Evolutionary conservation across 257 asterid species (phyloP).

Genomic region (Solanum virginianum): DNA sequence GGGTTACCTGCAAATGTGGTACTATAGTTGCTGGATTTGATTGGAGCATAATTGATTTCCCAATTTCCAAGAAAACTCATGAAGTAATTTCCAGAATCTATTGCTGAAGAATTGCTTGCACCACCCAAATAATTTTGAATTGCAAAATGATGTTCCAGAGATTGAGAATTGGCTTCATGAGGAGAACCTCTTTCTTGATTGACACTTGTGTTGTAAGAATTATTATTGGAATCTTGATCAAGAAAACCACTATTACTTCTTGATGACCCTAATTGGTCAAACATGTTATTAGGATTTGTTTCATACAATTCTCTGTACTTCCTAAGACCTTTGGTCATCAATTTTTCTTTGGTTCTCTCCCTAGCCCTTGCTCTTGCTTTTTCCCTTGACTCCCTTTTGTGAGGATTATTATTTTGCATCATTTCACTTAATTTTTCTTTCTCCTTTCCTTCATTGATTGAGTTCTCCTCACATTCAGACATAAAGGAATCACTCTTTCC

Average conservation of each 20-base stretch:
- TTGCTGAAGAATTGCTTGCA: background rate
- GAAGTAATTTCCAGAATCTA: conserved; percentile 17
- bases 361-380: conserved; percentile 49
- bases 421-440: background rate
- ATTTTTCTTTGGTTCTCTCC: conserved; percentile 36
- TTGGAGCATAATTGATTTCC: conserved; percentile 16
- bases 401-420: background rate
- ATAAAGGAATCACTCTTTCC: conserved; percentile 8
- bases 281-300: conserved; percentile 9
- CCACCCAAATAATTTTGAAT: conserved; percentile 30
- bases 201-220: conserved; percentile 7
- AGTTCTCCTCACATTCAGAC: conserved; percentile 32
- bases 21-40: background rate
- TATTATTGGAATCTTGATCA: conserved; percentile 3
- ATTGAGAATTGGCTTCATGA: background rate
- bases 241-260: background rate
- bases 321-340: conserved; percentile 32
- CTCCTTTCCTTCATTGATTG: background rate
- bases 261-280: background rate
- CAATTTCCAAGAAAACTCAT: conserved; percentile 28
- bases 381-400: conserved; percentile 25
- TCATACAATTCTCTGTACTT: background rate
- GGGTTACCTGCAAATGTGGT: conserved; percentile 29
- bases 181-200: conserved; percentile 1
- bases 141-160: conserved; percentile 6